Base-by-base conservation (phyloP, 768 basidiomycete species). In the Amanita polypyramis region DNA sequence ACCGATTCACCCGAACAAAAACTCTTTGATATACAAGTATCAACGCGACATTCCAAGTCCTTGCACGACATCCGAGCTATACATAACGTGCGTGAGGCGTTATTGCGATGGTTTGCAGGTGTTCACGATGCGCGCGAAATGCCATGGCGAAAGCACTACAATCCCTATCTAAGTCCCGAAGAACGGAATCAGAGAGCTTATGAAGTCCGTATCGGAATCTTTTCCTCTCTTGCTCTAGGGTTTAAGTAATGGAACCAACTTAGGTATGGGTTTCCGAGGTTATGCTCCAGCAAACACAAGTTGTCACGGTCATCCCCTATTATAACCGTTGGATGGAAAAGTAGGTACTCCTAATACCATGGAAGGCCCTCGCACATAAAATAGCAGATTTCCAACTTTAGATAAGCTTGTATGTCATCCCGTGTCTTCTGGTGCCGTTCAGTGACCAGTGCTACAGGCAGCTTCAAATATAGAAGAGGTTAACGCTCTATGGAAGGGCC, bases 241-340 rank as follows among this genome's bases (percentile, higher is more conserved):
- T 9, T 1, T 30, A 40, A 25, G 33, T 38, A 35, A 36, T 27
- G 23, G 34, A 50, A 17, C 27, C 29, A 45, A 20, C 23, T 12
- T 55, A 87, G 87, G 85, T 91, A 20, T 90, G 88, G 86, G 73
- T 92, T 19, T 88, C 83, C 11, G 91, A 97, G 66, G 82, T 96
- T 49, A 96, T 96, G 94, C 72, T 94, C 2, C 94, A 98, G 63
- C 94, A 98, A 64, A 97, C 94, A 0, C 92, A 95, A 62, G 93
- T 96, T 29, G 74, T 66, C 4, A 92, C 91, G 1, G 92, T 95
- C n/a, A 91, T 94, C 55, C 87, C 87, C 1, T 98, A 96, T 64
- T 98, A 89, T 63, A 81, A 77, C 45, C 74, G 75, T 19, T 98
- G 92, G 92, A 88, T 94, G 74, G 68, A 70, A 55, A 82, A 72